Evolutionary conservation across 2,329 filamentous ascomycete genomes (phyloP).

Genomic region (Blastomyces gilchristii): DNA sequence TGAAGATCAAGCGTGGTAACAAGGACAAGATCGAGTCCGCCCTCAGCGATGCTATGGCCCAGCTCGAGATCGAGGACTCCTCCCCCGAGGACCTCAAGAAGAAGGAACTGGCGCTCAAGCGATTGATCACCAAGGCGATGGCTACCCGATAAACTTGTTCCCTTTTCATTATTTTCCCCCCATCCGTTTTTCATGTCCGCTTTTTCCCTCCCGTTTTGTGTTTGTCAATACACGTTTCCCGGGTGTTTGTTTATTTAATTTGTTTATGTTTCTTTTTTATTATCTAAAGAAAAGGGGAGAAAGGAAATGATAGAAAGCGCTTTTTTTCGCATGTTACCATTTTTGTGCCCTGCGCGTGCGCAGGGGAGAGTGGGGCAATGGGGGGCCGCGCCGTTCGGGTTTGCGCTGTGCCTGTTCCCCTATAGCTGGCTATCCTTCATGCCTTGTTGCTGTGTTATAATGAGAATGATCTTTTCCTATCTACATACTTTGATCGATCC

Average conservation of each 20-base stretch:
- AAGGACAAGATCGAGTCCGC: constrained; percentile 99
- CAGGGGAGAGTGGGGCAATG: background rate
- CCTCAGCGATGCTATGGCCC: constrained; percentile 92
- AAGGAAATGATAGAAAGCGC: background rate
- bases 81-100: constrained; percentile 94
- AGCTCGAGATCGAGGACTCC: constrained; percentile 91
- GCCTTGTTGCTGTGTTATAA: background rate
- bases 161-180: background rate
- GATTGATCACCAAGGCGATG: constrained; percentile 97
- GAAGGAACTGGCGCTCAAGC: constrained; percentile 97
- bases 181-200: background rate
- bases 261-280: constrained; percentile 5
- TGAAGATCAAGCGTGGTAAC: constrained; percentile 97
- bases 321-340: background rate
- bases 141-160: constrained; percentile 61
- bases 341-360: background rate
- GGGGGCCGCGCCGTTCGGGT: background rate
- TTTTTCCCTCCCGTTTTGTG: background rate
- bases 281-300: background rate
- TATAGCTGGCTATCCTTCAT: background rate
- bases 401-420: background rate
- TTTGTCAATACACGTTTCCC: background rate
- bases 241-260: constrained; percentile 2
- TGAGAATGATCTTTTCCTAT: background rate
- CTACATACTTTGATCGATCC: background rate